Conservation (phyloP, 257 asterid genomes). For the Echium plantagineum region DNA sequence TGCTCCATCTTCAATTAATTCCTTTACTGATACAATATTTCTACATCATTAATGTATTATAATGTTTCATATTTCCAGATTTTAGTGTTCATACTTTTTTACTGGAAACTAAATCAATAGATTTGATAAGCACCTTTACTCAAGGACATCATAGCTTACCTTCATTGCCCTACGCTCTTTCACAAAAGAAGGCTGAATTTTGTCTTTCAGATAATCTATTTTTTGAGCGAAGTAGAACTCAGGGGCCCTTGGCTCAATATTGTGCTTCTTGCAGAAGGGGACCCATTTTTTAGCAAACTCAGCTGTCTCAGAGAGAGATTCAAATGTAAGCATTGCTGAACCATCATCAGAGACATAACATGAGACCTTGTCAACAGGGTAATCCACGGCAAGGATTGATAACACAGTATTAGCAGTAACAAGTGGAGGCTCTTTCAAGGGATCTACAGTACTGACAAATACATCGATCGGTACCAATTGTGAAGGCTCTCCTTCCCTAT, state of each 20-base stretch:
- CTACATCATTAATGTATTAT: no score
- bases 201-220: slow-evolving; percentile 74
- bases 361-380: slow-evolving; percentile 71
- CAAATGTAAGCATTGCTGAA: slow-evolving; percentile 90
- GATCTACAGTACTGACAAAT: slow-evolving; percentile 85
- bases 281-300: slow-evolving; percentile 90
- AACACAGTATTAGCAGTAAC: slow-evolving; percentile 86
- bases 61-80: no score
- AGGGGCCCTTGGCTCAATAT: slow-evolving; percentile 84
- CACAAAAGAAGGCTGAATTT: slow-evolving; percentile 63
- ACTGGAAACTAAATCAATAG: no score
- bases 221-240: slow-evolving; percentile 82
- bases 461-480: slow-evolving; percentile 57
- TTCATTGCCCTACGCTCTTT: slow-evolving; percentile 93
- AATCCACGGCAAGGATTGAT: slow-evolving; percentile 83
- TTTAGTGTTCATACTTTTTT: no score
- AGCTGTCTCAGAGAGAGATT: slow-evolving; percentile 79
- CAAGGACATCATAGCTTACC: slow-evolving; percentile 8
- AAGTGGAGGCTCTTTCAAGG: slow-evolving; percentile 84
- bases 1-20: no score
- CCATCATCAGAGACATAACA: slow-evolving; percentile 95
- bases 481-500: slow-evolving; percentile 63
- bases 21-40: no score
- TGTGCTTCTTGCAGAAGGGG: slow-evolving; percentile 77
- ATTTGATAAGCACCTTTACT: no score